Conservation (phyloP, 345 rosid genomes). For the Arabidopsis suecica region DNA sequence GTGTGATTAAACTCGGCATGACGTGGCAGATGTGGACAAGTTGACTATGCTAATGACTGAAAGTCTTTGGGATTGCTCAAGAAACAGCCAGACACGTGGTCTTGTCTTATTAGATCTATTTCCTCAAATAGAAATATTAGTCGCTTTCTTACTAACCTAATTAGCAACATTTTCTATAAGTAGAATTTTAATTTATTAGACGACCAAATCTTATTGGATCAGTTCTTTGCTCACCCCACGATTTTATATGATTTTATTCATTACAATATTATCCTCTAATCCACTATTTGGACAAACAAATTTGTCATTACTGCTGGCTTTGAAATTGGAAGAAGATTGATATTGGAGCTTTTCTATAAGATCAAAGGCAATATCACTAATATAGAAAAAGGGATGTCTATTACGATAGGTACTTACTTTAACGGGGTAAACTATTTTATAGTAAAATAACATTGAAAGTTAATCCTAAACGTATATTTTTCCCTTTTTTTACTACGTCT, state of each 20-base stretch:
- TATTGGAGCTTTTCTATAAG: conserved; percentile 5
- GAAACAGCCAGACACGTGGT: conserved; percentile 44
- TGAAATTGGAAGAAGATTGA: conserved; percentile 34
- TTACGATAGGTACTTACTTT: conserved; percentile 39
- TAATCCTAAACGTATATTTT: conserved; percentile 33
- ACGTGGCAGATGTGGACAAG: conserved; percentile 36
- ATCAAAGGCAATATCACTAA: conserved; percentile 27
- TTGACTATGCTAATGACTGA: conserved; percentile 42
- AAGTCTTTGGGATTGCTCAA: conserved; percentile 31
- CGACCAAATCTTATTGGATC: conserved; percentile 48
- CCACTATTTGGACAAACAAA: conserved; percentile 24
- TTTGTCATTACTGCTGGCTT: conserved; percentile 37
- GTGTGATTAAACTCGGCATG: conserved; percentile 23
- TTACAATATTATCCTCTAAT: conserved; percentile 26
- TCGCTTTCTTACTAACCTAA: conserved; percentile 45
- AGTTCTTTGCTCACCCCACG: conserved; percentile 33
- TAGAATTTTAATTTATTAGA: conserved; percentile 42
- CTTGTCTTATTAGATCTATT: conserved; percentile 43
- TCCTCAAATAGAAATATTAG: conserved; percentile 45
- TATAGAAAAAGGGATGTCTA: conserved; percentile 28
- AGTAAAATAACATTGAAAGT: conserved; percentile 13
- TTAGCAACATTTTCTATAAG: conserved; percentile 44
- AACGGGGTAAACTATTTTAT: conserved; percentile 27
- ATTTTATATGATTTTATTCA: conserved; percentile 5
- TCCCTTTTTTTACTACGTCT: conserved; percentile 20